Evolutionary conservation across 345 rosid genomes (phyloP), one percentile per base, ranked within the genome.

Genomic region (Populus pruinosa): DNA sequence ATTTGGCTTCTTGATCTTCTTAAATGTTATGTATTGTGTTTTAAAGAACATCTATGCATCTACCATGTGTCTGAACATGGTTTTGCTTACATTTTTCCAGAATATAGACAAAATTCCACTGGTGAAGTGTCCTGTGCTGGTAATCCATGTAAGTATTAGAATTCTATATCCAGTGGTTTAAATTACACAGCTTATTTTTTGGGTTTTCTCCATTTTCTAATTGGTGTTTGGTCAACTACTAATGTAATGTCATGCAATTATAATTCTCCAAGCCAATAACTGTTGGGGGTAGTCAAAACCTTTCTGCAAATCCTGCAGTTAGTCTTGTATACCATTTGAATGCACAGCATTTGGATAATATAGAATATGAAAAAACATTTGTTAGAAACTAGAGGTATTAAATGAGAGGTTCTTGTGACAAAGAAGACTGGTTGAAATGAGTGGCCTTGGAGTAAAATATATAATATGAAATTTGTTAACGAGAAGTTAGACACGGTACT

Each of bases 121-220:
- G 82, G 97, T 93, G 79, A 89, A 91, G 89, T 91, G 97, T 84
- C 98, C 97, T 20, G 97, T 93, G 79, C 90, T 94, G 72, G 88
- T 94, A 55, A 90, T 94, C 82, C 98, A 94, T 84, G 98, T 94
- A 88, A 94, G 98, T 86, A 31, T 61, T 21, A 23, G 33, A 49
- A 70, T 47, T 27, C 64, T n/a, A 23, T 59, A 23, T 59, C 63
- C 77, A 47, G 76, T 61, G 23, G 67, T 76, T 81, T 39, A 36
- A 63, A 71, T 76, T 78, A 64, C 31, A 59, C 63, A 77, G 72
- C 44, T 17, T 73, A 66, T 31, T 29, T 71, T 50, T 18, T 6
- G 29, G n/a, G 18, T 64, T 18, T 64, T 31, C 20, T 3, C 63
- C 63, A 56, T 21, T 56, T 56, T 56, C 41, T 65, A 33, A 53